These are phyloP conservation scores for Hymenoscyphus albidus DNA, from an alignment of 2,329 filamentous ascomycete species.

Conservation along the genomic window DNA sequence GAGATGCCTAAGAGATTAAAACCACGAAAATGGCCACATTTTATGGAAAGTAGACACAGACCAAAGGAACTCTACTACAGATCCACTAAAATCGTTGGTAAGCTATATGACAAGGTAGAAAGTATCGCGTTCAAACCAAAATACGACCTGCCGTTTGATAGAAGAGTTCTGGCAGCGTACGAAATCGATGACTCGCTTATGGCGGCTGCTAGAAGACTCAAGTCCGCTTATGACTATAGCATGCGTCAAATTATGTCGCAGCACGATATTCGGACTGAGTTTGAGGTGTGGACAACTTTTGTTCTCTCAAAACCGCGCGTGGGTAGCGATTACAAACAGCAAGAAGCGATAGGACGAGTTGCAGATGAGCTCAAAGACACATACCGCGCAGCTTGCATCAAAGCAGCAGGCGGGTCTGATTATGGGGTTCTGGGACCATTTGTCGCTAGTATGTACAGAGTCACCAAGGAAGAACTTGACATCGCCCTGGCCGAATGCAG, in stretches of 20 bases:
- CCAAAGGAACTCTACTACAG: slow-evolving; percentile 50
- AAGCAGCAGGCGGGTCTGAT: slow-evolving; percentile 58
- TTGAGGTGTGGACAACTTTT: slow-evolving; percentile 88
- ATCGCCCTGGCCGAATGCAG: slow-evolving; percentile 52
- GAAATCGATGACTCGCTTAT: slow-evolving; percentile 52
- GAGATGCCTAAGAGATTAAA: slow-evolving; percentile 56
- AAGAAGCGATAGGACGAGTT: slow-evolving; percentile 75
- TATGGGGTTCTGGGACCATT: slow-evolving; percentile 63
- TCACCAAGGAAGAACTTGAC: slow-evolving; percentile 69
- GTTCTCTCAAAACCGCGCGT: slow-evolving; percentile 70
- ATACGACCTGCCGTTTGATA: slow-evolving; percentile 72
- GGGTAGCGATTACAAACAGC: slow-evolving; percentile 76
- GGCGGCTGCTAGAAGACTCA: slow-evolving; percentile 60
- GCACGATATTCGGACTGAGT: slow-evolving; percentile 78
- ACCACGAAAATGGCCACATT: slow-evolving; percentile 74
- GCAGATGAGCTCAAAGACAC: slow-evolving; percentile 62
- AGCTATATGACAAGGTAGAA: slow-evolving; percentile 73
- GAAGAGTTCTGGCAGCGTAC: slow-evolving; percentile 65
- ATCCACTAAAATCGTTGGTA: slow-evolving; percentile 70
- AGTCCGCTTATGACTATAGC: slow-evolving; percentile 71
- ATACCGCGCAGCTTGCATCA: slow-evolving; percentile 64
- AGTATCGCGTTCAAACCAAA: slow-evolving; percentile 66
- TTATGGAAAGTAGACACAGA: slow-evolving; percentile 67
- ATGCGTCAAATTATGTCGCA: slow-evolving; percentile 81
- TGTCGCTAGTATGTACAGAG: slow-evolving; percentile 81